Base-by-base conservation (phyloP, 352 stramenopile genomes). In the Globisporangium cystogenes region DNA sequence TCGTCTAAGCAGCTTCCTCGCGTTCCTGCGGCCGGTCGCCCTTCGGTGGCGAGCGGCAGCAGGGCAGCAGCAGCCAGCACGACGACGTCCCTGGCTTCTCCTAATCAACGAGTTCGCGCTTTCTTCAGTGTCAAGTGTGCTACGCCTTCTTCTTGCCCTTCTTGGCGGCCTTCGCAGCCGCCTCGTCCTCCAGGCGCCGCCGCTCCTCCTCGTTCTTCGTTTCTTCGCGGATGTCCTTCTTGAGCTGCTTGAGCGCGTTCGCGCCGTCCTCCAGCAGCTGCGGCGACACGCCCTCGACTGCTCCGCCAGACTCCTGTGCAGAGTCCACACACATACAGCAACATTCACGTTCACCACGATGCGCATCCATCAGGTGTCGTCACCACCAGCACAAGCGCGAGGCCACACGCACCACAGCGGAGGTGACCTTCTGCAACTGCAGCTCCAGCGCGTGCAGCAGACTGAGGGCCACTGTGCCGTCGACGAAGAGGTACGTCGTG, bases 1-100 rank as follows among this genome's bases (percentile, higher is more conserved):
- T 99, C 90, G 81, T 99, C 57, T 99, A 99, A 99, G 68, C 33
- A 7, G 14, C 11, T 39, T n/a, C n/a, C n/a, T n/a, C n/a, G n/a
- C n/a, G n/a, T n/a, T n/a, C n/a, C n/a, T n/a, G n/a, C n/a, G n/a
- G n/a, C n/a, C n/a, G n/a, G n/a, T n/a, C n/a, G n/a, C n/a, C n/a
- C n/a, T n/a, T n/a, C n/a, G n/a, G n/a, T n/a, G n/a, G n/a, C n/a
- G n/a, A n/a, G n/a, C n/a, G n/a, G n/a, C n/a, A n/a, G n/a, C n/a
- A n/a, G n/a, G n/a, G 20, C 29, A 15, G 15, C 20, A 39, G 21
- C 24, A 39, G 31, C 18, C 20, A 39, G 42, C 20, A 26, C 20
- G 16, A 15, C 26, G 26, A 29, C 26, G 26, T 29, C 18, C n/a
- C 12, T 41, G 15, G 53, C 45, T 39, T 18, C 33, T 48, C 40